phyloP scores from a whole-genome alignment of 2,329 filamentous ascomycete species.

The Aspergillus sp. region DNA sequence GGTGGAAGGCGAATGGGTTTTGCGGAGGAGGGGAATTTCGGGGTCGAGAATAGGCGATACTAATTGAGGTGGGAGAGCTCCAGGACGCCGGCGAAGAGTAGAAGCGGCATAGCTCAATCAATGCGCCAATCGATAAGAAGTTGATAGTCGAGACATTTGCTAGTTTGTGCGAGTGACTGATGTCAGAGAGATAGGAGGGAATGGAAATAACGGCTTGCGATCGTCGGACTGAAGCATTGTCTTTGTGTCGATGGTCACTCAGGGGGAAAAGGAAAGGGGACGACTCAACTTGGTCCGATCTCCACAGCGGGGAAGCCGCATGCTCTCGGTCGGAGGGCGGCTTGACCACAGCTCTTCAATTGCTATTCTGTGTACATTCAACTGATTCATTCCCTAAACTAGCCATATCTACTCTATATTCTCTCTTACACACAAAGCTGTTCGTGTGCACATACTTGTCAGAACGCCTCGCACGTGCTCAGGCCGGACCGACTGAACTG shows the following conservation, averaged over 20 bases:
- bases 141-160: slow-evolving; percentile 3
- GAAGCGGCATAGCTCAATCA: slow-evolving; percentile 18
- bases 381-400: background rate
- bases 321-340: background rate
- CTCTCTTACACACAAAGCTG: background rate
- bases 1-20: slow-evolving; percentile 5
- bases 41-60: slow-evolving; percentile 20
- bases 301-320: slow-evolving; percentile 21
- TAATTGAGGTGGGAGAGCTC: slow-evolving; percentile 17
- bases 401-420: background rate
- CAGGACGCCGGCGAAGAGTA: slow-evolving; percentile 14
- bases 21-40: slow-evolving; percentile 17
- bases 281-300: slow-evolving; percentile 11
- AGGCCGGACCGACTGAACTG: slow-evolving; percentile 27
- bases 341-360: background rate
- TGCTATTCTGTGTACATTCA: background rate
- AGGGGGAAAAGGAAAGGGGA: slow-evolving; percentile 16
- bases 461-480: slow-evolving; percentile 22
- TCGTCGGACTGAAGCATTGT: slow-evolving; percentile 5
- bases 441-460: background rate
- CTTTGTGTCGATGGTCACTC: background rate
- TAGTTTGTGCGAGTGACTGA: slow-evolving; percentile 4
- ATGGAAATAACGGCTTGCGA: slow-evolving; percentile 8
- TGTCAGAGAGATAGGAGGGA: slow-evolving; percentile 8
- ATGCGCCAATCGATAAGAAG: slow-evolving; percentile 13